Percentiles rank a stretch among this genome's conserved stretches.
phyloP scores from a whole-genome alignment of 2,329 filamentous ascomycete genomes.

The Phaeomoniella chlamydospora region DNA sequence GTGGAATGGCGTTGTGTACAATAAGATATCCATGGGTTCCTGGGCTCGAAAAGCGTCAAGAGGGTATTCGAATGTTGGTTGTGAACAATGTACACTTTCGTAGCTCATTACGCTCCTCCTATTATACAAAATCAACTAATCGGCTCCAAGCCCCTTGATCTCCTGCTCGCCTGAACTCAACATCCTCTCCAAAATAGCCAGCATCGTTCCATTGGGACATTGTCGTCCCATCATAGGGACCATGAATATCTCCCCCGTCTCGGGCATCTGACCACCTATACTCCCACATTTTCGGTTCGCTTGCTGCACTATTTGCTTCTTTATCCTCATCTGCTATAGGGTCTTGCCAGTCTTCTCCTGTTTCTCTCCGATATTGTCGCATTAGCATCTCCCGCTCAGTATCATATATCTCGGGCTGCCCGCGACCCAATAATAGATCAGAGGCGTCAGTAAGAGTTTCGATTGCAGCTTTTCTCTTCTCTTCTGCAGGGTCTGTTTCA shows the following conservation, averaged over 20 bases:
- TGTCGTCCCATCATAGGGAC: slow-evolving; percentile 68
- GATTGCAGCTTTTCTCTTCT: slow-evolving; percentile 56
- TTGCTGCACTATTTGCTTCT: slow-evolving; percentile 13
- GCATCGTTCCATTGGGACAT: slow-evolving; percentile 88
- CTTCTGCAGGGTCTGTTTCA: slow-evolving; percentile 54
- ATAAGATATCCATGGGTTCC: background rate
- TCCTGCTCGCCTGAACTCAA: slow-evolving; percentile 56
- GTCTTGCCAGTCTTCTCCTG: slow-evolving; percentile 71
- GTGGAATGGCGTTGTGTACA: background rate
- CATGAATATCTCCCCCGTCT: slow-evolving; percentile 65
- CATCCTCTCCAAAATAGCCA: slow-evolving; percentile 83
- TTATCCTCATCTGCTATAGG: slow-evolving; percentile 16
- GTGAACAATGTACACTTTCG: slow-evolving; percentile 1
- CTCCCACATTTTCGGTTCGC: slow-evolving; percentile 53
- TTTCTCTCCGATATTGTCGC: slow-evolving; percentile 70
- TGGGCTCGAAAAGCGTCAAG: background rate
- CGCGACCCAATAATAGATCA: slow-evolving; percentile 69
- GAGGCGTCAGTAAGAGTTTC: slow-evolving; percentile 78
- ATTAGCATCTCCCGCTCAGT: slow-evolving; percentile 70
- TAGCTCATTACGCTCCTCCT: background rate
- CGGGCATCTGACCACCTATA: slow-evolving; percentile 84
- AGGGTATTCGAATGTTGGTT: background rate
- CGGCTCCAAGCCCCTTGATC: slow-evolving; percentile 40
- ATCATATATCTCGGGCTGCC: slow-evolving; percentile 84
- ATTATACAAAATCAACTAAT: slow-evolving; percentile 37